Base-by-base conservation (phyloP, 352 stramenopile genomes). In the Globisporangium heterothallicum region DNA sequence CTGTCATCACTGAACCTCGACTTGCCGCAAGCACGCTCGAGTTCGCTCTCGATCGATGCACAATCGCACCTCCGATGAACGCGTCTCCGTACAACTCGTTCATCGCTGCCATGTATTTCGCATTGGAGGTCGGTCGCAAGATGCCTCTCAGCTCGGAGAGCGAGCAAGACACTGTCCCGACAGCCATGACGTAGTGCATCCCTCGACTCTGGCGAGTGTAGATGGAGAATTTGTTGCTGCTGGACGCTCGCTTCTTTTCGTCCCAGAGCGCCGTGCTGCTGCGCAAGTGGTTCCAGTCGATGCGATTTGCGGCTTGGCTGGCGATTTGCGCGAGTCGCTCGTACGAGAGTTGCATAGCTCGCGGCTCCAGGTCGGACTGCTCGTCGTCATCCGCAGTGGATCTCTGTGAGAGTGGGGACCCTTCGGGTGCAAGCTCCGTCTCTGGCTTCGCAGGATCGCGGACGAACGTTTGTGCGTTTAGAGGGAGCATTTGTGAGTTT, bases 241-340 rank as follows among this genome's bases (percentile, higher is more conserved):
- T 48, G 3, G 46, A 51, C 6, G 45, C 8, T 34, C 32, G 42
- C 16, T 58, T 63, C 42, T 52, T 52, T 42, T 58, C 36, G 32
- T 63, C 49, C 56, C 56, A 63, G 49, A 58, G 53, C 13, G 46
- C 10, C 13, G 40, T 58, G 44, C 59, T 66, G 43, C 32, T 52
- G 13, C 54, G 56, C 18, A 63, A 42, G 32, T 63, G 48, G 35
- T 18, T 35, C 56, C 56, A 63, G 34, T 63, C 42, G 16, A 63
- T 42, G 25, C 40, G 56, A 6, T 8, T 46, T 19, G 56, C n/a
- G 2, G 56, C 42, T 6, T 63, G 41, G 12, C 14, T 24, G 25
- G 56, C 42, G 42, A 53, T 56, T 29, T 42, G 42, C 16, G 49
- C 48, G 14, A 49, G 18, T 7, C 34, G 49, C 9, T 63, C 48